phyloP scores from a whole-genome alignment of 1,139 yeast species.

The Nakaseomyces uthaithaninus region DNA sequence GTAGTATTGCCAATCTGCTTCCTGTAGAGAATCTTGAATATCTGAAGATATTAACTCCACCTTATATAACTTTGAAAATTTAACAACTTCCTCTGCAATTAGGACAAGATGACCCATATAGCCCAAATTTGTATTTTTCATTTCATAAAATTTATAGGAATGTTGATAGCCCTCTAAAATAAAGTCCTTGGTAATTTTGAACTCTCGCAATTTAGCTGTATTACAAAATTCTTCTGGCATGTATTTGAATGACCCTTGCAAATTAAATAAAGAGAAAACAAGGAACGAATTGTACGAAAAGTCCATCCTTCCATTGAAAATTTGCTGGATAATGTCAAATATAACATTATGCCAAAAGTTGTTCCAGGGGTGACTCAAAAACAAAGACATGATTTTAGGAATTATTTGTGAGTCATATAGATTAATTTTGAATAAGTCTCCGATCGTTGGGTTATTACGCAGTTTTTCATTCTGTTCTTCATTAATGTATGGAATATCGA shows the following conservation, averaged over 20 bases:
- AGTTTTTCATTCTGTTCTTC: constrained; percentile 53
- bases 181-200: constrained; percentile 67
- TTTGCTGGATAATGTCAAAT: constrained; percentile 94
- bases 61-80: constrained; percentile 49
- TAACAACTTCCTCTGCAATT: constrained; percentile 94
- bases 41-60: constrained; percentile 34
- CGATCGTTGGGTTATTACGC: constrained; percentile 71
- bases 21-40: constrained; percentile 30
- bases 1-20: constrained; percentile 73
- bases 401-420: constrained; percentile 76
- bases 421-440: constrained; percentile 81
- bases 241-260: constrained; percentile 22
- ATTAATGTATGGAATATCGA: constrained; percentile 42
- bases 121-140: constrained; percentile 71
- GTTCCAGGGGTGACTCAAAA: constrained; percentile 94
- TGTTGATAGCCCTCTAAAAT: constrained; percentile 76
- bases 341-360: constrained; percentile 95
- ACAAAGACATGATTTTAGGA: constrained; percentile 69
- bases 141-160: constrained; percentile 60
- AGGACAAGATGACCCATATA: constrained; percentile 96
- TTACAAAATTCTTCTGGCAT: constrained; percentile 12
- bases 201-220: constrained; percentile 32
- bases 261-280: constrained; percentile 35
- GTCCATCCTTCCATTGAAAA: constrained; percentile 91
- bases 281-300: constrained; percentile 81